Conservation (phyloP, 495 filamentous ascomycete species). For the Neurospora discreta region DNA sequence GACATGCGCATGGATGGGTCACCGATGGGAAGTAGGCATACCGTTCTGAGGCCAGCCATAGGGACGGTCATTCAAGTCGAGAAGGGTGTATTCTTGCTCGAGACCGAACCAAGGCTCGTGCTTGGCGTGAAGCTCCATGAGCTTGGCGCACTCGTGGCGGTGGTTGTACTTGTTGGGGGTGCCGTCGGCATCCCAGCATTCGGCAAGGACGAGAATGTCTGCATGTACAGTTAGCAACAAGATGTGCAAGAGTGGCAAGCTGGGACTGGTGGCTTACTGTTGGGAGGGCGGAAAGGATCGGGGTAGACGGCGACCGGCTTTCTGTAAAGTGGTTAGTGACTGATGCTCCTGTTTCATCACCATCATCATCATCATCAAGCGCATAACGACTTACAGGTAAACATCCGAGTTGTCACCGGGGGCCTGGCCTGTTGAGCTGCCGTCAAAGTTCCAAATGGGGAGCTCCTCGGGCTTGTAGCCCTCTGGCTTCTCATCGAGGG, state of each 20-base stretch:
- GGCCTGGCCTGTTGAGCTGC: conserved; percentile 71
- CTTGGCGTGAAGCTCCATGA: conserved; percentile 72
- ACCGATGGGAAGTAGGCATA: background rate
- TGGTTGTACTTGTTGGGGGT: conserved; percentile 94
- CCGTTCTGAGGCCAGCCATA: conserved; percentile 68
- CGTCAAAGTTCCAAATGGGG: conserved; percentile 95
- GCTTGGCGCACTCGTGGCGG: conserved; percentile 46
- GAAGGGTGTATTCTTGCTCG: conserved; percentile 61
- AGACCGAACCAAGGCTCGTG: conserved; percentile 91
- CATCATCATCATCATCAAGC: background rate
- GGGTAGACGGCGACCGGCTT: conserved; percentile 60
- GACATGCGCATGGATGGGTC: background rate
- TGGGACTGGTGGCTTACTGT: background rate
- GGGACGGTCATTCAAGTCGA: conserved; percentile 70
- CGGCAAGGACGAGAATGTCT: conserved; percentile 65
- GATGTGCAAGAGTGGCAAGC: conserved; percentile 58
- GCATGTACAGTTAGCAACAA: background rate
- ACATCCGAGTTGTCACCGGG: conserved; percentile 91
- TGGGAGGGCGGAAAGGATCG: conserved; percentile 68
- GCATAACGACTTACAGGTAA: conserved; percentile 45
- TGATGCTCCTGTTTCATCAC: background rate
- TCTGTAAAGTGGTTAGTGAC: background rate
- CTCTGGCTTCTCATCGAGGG: conserved; percentile 58
- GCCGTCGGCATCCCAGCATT: conserved; percentile 90
- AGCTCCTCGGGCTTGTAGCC: conserved; percentile 59